phyloP scores from a whole-genome alignment of 495 filamentous ascomycete species.

The Tuber umbilicatum region DNA sequence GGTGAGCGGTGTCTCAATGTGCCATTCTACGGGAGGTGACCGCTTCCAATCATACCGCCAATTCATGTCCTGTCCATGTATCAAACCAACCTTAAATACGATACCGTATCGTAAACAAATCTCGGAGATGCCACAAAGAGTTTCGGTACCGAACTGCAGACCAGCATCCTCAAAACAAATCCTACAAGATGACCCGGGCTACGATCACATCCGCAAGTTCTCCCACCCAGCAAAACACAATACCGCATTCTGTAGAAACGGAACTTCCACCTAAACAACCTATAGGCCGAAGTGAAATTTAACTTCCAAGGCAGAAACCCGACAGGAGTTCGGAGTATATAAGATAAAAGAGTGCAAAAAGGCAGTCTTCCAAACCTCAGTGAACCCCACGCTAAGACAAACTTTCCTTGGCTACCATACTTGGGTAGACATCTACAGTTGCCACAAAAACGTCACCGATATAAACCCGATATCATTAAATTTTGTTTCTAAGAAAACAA shows the following conservation, averaged over 20 bases:
- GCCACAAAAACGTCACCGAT: neutral
- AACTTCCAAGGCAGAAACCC: neutral
- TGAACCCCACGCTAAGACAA: neutral
- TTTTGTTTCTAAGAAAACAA: neutral
- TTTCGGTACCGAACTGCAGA: too few relatives aligned
- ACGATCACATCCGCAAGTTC: neutral
- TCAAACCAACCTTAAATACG: too few relatives aligned
- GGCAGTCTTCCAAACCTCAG: neutral
- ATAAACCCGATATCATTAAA: neutral
- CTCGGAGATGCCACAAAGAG: too few relatives aligned
- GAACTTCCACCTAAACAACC: neutral
- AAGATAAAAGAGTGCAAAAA: neutral
- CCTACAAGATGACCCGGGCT: neutral
- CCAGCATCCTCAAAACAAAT: neutral
- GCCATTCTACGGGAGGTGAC: too few relatives aligned
- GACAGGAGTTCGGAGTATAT: neutral
- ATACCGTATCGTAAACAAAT: too few relatives aligned
- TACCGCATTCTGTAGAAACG: neutral
- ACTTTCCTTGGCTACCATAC: neutral
- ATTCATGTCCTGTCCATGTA: too few relatives aligned
- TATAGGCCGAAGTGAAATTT: neutral
- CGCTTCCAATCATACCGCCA: too few relatives aligned
- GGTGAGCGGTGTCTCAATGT: too few relatives aligned
- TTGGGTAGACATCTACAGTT: neutral
- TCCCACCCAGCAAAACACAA: neutral